A percentile compares a stretch with the other conserved stretches of the same genome.
Evolutionary conservation across 192 early-diverging fungal genomes (phyloP).

Genomic region (Endogone sp.): DNA sequence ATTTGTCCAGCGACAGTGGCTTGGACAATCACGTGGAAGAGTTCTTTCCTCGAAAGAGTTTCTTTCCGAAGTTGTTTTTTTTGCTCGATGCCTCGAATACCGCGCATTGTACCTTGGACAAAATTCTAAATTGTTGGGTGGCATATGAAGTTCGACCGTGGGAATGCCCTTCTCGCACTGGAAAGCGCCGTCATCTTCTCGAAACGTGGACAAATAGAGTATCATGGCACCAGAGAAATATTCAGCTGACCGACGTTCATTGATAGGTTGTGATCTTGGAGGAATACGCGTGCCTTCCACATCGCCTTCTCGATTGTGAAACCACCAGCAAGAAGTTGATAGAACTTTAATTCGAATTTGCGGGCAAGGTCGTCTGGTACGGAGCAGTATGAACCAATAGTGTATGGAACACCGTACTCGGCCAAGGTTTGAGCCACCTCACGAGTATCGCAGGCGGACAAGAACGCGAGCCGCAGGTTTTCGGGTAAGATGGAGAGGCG

Average conservation of each 20-base stretch:
- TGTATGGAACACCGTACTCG: background rate
- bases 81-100: too few relatives aligned
- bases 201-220: background rate
- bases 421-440: background rate
- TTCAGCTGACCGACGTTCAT: background rate
- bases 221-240: background rate
- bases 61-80: too few relatives aligned
- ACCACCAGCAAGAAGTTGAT: background rate
- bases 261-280: background rate
- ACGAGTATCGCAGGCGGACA: background rate
- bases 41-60: too few relatives aligned
- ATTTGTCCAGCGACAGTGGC: too few relatives aligned
- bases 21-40: too few relatives aligned
- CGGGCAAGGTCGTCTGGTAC: background rate
- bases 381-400: background rate
- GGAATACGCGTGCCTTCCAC: background rate
- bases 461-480: background rate
- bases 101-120: too few relatives aligned
- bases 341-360: background rate
- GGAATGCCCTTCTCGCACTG: background rate
- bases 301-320: background rate
- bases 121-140: background rate
- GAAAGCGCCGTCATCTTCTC: background rate
- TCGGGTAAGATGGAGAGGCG: background rate
- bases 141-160: background rate